These are phyloP conservation scores for Blastomyces parvus DNA, from an alignment of 2,329 filamentous ascomycete species.

Conservation along the genomic window DNA sequence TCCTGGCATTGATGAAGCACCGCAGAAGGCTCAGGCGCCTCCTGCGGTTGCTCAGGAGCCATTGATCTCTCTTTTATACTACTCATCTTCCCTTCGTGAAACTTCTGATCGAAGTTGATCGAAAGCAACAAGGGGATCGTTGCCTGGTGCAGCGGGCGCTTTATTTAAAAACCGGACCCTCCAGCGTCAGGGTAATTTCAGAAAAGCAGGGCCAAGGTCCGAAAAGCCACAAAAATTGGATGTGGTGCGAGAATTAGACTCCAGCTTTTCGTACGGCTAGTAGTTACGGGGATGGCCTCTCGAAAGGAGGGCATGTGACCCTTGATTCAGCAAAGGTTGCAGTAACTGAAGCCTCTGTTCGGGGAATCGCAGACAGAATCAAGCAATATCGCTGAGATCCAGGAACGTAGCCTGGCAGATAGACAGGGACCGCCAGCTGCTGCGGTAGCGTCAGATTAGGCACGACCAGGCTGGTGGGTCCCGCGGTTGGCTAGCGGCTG, in stretches of 20 bases:
- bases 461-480: neutral
- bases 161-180: neutral
- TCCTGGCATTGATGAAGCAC: neutral
- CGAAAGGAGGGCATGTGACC: neutral
- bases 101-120: neutral
- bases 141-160: neutral
- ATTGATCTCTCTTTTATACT: conserved; percentile 4
- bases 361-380: neutral
- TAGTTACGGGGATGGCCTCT: neutral
- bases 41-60: neutral
- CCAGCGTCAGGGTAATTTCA: neutral
- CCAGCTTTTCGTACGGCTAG: no score
- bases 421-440: neutral
- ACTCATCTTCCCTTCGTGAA: neutral
- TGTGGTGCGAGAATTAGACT: neutral
- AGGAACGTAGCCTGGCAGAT: neutral
- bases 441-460: neutral
- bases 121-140: neutral
- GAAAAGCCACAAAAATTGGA: neutral
- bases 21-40: neutral
- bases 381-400: neutral
- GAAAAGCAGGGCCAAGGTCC: neutral
- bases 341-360: neutral
- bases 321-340: neutral
- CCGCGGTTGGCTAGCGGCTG: neutral